These are phyloP conservation scores for Musa troglodytarum DNA, from an alignment of 176 grass and related monocot species.

Conservation along the genomic window DNA sequence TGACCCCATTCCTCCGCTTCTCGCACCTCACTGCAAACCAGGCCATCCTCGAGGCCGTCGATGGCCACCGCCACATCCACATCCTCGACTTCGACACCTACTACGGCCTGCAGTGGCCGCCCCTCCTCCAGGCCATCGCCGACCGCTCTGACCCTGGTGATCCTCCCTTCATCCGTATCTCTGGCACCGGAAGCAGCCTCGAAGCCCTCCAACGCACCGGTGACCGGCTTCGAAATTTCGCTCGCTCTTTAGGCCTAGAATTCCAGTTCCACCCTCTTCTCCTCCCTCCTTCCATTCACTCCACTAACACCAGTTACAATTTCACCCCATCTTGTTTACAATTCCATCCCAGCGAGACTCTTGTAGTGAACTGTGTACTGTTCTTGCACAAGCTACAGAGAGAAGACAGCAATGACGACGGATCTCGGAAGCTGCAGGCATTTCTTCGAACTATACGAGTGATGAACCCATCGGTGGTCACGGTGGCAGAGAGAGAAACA, in stretches of 20 bases:
- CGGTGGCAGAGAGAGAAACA: constrained; percentile 65
- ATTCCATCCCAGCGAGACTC: constrained; percentile 45
- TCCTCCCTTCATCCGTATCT: constrained; percentile 71
- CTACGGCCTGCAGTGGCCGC: constrained; percentile 93
- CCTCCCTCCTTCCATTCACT: constrained; percentile 35
- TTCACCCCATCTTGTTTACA: constrained; percentile 30
- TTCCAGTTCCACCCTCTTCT: constrained; percentile 77
- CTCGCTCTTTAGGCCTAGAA: constrained; percentile 57
- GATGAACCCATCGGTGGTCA: constrained; percentile 64
- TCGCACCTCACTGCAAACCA: constrained; percentile 94
- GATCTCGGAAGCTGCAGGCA: constrained; percentile 16
- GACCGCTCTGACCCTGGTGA: constrained; percentile 33
- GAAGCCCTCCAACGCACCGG: constrained; percentile 70
- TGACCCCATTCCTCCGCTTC: constrained; percentile 89
- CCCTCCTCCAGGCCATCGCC: constrained; percentile 85
- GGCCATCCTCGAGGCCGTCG: constrained; percentile 78
- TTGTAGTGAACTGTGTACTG: constrained; percentile 75
- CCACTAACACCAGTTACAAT: background rate
- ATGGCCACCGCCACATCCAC: constrained; percentile 56
- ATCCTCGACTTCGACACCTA: constrained; percentile 85
- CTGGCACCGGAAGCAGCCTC: constrained; percentile 59
- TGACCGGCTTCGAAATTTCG: constrained; percentile 63
- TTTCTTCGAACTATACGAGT: constrained; percentile 54
- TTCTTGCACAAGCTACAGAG: constrained; percentile 61
- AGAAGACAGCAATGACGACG: constrained; percentile 23